Evolutionary conservation across 306 rosid species (phyloP), one percentile per base, ranked within the genome.

Genomic region (Malus orientalis): DNA sequence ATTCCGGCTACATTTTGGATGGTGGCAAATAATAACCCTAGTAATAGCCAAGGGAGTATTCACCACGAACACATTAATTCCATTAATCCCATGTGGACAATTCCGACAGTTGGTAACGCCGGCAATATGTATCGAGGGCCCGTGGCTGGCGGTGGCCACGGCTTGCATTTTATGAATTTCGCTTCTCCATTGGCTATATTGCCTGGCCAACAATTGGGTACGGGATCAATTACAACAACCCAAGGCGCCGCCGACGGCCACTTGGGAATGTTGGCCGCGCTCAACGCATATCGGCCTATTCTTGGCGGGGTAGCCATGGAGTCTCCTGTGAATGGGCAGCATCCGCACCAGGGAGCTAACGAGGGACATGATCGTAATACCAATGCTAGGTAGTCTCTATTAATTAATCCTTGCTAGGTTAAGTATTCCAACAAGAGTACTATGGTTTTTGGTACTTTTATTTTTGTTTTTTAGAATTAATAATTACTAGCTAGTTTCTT

Each of bases 141-240:
- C 38, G 38, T 85, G 69, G 18, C 87, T 3, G 81, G 80, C n/a
- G 93, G 88, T 15, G 42, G 33, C 20, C 78, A 74, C 32, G 86
- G 86, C 7, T 72, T 91, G 73, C 98, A 92, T 79, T 94, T 94
- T 71, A 89, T 94, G 97, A 94, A 94, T 75, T 91, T 94, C 22
- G 86, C 86, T 82, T 87, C 97, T 61, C 93, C 97, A 57, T 70
- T 92, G 95, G 74, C 93, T 20, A 77, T 87, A 25, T 73, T 94
- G 86, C 88, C 92, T 1, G 87, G 84, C 27, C 93, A 89, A 38
- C 93, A 85, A 80, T 53, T 87, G n/a, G 85, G 92, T 16, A 73
- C 86, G 0, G 87, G 83, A 63, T 27, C 73, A n/a, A 27, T 13
- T 13, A 38, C 73, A 5, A 79, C 40, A 0, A 32, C 64, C 4